phyloP scores from a whole-genome alignment of 768 basidiomycete genomes.

The Amanita polypyramis region DNA sequence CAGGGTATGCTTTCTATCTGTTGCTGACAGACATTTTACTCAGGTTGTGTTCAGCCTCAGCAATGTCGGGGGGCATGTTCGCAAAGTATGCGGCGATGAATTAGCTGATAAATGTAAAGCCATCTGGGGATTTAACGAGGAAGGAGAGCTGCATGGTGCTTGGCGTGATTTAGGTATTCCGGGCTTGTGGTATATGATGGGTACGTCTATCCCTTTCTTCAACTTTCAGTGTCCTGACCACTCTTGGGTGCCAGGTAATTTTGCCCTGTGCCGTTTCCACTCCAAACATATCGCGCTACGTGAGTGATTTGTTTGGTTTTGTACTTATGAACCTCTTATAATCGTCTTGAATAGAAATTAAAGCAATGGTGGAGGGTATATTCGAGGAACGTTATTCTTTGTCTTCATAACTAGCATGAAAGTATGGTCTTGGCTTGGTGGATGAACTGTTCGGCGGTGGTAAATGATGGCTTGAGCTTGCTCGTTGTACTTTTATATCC shows the following conservation, averaged over 20 bases:
- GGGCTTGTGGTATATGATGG: conserved; percentile 52
- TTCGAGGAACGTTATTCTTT: neutral
- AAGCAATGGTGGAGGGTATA: conserved; percentile 3
- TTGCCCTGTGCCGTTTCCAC: conserved; percentile 54
- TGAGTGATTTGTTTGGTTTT: conserved; percentile 24
- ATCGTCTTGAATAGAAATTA: conserved; percentile 1
- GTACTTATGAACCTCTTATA: neutral
- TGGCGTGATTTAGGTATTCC: conserved; percentile 42
- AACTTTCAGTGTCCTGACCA: neutral
- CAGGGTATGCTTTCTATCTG: conserved; percentile 29
- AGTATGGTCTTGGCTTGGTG: neutral
- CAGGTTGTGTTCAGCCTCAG: conserved; percentile 28
- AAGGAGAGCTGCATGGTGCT: conserved; percentile 48
- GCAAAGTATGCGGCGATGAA: conserved; percentile 38
- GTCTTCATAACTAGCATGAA: neutral
- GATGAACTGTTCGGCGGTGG: too few species aligned
- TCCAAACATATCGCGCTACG: conserved; percentile 61
- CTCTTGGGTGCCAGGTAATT: conserved; percentile 32
- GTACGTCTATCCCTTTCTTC: conserved; percentile 16
- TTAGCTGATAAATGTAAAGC: conserved; percentile 31
- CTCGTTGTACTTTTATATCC: too few species aligned
- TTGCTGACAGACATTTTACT: neutral
- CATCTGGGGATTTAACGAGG: conserved; percentile 52
- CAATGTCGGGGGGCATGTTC: conserved; percentile 27
- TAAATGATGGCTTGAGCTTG: too few species aligned